Evolutionary conservation across 768 basidiomycete genomes (phyloP).

Genomic region (Fomitopsis pulvina): DNA sequence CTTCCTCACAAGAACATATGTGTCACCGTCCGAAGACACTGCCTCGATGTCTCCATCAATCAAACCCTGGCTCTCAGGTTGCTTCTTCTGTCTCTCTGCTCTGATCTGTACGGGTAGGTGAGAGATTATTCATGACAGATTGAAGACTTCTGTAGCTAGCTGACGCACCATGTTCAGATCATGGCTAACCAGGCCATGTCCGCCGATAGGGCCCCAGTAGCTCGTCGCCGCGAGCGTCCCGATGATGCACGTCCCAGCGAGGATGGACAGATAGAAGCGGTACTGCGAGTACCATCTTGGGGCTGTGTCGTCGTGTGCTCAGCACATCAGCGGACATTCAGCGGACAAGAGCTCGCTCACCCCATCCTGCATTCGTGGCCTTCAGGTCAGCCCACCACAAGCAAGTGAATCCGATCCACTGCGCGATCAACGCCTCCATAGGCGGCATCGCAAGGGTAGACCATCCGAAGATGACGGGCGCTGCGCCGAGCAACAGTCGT

Average conservation of each 20-base stretch:
- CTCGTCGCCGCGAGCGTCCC: constrained; percentile 83
- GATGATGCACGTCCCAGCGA: constrained; percentile 83
- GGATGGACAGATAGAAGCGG: constrained; percentile 91
- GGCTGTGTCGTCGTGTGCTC: constrained; percentile 37
- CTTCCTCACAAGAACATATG: constrained; percentile 58
- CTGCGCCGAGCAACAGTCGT: constrained; percentile 74
- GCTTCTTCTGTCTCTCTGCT: constrained; percentile 41
- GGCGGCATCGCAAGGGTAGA: constrained; percentile 81
- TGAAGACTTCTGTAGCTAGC: background rate
- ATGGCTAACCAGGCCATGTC: constrained; percentile 60
- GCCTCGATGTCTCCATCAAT: constrained; percentile 56
- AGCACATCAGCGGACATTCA: constrained; percentile 1
- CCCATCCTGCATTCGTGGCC: constrained; percentile 79
- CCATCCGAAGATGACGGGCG: constrained; percentile 85
- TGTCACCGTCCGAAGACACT: constrained; percentile 47
- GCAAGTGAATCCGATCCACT: constrained; percentile 88
- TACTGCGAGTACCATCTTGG: constrained; percentile 97
- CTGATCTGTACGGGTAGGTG: constrained; percentile 31
- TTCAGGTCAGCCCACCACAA: constrained; percentile 80
- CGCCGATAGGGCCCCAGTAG: constrained; percentile 81
- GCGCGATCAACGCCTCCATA: constrained; percentile 66
- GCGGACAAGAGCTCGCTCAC: constrained; percentile 40
- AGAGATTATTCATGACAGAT: background rate
- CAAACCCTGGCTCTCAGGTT: constrained; percentile 42
- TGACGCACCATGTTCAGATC: constrained; percentile 40